Evolutionary conservation across 2,329 filamentous ascomycete genomes (phyloP), one percentile per base, ranked within the genome.

Genomic region (Hypoxylon sp.): DNA sequence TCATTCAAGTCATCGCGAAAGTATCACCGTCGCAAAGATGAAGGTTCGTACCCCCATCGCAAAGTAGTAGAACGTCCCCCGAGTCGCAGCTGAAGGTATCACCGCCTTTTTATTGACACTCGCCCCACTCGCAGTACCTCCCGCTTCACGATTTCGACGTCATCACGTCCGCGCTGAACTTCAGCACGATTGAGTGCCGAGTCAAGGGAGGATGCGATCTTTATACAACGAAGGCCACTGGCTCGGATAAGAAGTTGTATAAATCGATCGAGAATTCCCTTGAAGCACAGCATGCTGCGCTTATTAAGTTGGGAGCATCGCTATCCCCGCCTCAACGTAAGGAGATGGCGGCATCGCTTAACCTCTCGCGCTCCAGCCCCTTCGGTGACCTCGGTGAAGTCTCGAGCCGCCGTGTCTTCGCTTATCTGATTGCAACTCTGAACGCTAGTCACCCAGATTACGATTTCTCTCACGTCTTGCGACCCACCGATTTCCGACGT

Each of bases 361-460:
- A 97, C 82, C 86, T 97, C 54, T 94, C 92, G 7, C 90, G 94
- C 66, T 93, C 94, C 6, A 97, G 94, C 78, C 93, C 96, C 2
- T 99, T 99, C 77, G 96, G 96, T 17, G 92, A 93, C 14, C 87
- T 99, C 65, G 95, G 92, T 68, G 92, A 98, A 76, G 89, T 94
- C 55, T 93, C 93, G 51, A 96, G 94, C 77, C 92, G 96, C 40
- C 90, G 95, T 73, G 97, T 93, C 0, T 98, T 97, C 81, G 95
- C 96, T 49, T 98, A 98, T 80, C 84, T 99, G 57, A 98, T 99
- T 74, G 96, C 96, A 40, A 98, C 95, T 0, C 85, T 99, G 37
- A 99, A 99, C 78, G 96, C 96, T 4, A 97, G 93, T 65, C 95
- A 99, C 81, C 90, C 93, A 1, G 93, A 99, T 81, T 98, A 99